Base-by-base conservation (phyloP, 805 yeast species). In the Ogataea paraovalis region DNA sequence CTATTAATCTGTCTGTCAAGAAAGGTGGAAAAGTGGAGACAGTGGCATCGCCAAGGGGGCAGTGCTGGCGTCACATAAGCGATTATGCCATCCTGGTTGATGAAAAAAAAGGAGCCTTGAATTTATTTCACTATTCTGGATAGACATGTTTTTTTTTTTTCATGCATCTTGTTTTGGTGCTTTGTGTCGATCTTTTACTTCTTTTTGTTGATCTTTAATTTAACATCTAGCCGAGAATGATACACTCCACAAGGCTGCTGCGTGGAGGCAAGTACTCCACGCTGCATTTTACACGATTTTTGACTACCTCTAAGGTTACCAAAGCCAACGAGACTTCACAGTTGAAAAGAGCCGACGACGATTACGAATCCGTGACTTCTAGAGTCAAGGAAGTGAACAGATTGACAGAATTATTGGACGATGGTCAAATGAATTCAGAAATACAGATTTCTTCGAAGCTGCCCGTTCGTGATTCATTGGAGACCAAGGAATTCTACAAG, bases 401-500 rank as follows among this genome's bases (percentile, higher is more conserved):
- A 23, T 47, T 45, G 21, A 32, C 43, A 2, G 16, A 25, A 2
- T 34, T 46, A 33, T 25, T 47, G 6, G 44, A 42, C 12, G 14
- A 14, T 3, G 40, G 42, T 16, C 25, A 16, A 7, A 7, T 14
- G 28, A 25, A 16, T 12, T 28, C 14, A 14, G 20, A 13, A 20
- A 14, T 19, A 32, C 20, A 19, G 14, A 28, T 25, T 32, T 13
- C 47, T 40, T 21, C 51, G 45, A 23, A 43, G 41, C 16, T 39
- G 50, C 7, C 42, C 18, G 36, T 47, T 4, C n/a, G 28, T 14
- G 34, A 33, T 37, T 44, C 58, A 3, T 38, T 54, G 12, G 55
- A 54, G 37, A 49, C 48, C 40, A 44, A 50, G 41, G 55, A 51
- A 34, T 22, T 39, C 21, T 54, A 51, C 38, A 39, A 50, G 40